A percentile compares a stretch with the other conserved stretches of the same genome.
These are phyloP conservation scores for Cystobasidium pallidum DNA, from an alignment of 1,284 basidiomycete species.

Conservation along the genomic window DNA sequence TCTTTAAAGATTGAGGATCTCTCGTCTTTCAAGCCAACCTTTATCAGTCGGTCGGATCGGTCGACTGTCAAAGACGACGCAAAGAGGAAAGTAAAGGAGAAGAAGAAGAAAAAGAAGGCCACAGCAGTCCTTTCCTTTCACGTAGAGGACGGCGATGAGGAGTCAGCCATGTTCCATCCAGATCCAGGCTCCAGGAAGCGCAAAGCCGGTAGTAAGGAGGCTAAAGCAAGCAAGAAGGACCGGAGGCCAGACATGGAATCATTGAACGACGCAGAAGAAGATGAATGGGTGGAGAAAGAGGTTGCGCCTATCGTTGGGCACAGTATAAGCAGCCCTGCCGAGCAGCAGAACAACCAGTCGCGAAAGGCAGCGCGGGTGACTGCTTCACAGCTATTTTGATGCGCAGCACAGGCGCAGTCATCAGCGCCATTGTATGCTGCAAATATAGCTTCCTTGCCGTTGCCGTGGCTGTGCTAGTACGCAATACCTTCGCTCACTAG, in stretches of 20 bases:
- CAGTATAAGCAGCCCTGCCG: neutral
- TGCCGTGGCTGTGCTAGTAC: neutral
- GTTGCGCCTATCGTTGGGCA: neutral
- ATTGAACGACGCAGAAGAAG: constrained; percentile 56
- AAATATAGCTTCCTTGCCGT: neutral
- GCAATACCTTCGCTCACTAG: neutral
- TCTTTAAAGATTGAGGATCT: constrained; percentile 36
- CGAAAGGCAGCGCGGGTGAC: constrained; percentile 21
- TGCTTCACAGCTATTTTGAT: constrained; percentile 36
- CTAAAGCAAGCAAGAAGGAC: constrained; percentile 49
- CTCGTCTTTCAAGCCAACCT: constrained; percentile 74
- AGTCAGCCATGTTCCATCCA: constrained; percentile 63
- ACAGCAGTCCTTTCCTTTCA: constrained; percentile 53
- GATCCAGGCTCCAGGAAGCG: constrained; percentile 62
- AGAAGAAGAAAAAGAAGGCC: constrained; percentile 58
- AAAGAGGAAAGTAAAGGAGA: constrained; percentile 54
- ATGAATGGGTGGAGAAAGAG: constrained; percentile 58
- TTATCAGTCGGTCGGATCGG: constrained; percentile 57
- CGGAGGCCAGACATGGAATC: constrained; percentile 39
- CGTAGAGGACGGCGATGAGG: constrained; percentile 58
- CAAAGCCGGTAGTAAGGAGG: constrained; percentile 56
- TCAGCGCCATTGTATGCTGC: neutral
- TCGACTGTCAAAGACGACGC: constrained; percentile 18
- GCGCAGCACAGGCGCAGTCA: neutral
- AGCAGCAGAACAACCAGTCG: neutral